Evolutionary conservation across 2,329 filamentous ascomycete species (phyloP).

Genomic region (Rhynchosporium secalis): DNA sequence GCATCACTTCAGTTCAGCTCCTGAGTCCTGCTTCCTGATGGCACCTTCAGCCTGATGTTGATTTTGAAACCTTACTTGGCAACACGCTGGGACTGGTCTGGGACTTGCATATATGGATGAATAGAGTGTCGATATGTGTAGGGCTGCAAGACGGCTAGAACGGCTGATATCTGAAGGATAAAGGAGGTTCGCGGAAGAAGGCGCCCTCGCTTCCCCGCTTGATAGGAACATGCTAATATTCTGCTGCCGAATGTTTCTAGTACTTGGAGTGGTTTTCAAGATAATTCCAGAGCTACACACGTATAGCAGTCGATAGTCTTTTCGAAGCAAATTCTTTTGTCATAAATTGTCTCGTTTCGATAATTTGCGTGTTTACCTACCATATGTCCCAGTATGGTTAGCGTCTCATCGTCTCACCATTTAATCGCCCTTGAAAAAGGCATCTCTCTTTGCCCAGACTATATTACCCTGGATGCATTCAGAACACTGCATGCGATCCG

Average conservation of each 20-base stretch:
- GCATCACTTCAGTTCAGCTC: background rate
- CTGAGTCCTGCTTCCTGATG: background rate
- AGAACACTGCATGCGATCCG: background rate
- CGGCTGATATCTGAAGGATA: constrained; percentile 9
- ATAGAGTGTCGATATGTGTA: background rate
- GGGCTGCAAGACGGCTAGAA: background rate
- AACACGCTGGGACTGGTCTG: constrained; percentile 1
- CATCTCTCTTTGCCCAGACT: background rate
- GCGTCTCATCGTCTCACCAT: background rate
- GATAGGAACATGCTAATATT: background rate
- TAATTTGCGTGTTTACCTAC: background rate
- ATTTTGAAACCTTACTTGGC: constrained; percentile 20
- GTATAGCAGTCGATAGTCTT: too few species aligned
- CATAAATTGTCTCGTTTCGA: background rate
- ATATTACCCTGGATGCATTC: background rate
- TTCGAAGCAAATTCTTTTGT: too few species aligned
- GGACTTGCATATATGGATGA: background rate
- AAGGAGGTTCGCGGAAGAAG: background rate
- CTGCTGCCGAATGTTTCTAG: background rate
- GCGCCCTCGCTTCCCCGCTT: constrained; percentile 8
- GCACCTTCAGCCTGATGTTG: background rate
- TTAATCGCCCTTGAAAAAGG: background rate
- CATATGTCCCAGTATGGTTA: background rate
- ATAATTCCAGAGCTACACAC: too few species aligned
- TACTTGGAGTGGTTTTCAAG: background rate